Percentiles rank a stretch among this genome's conserved stretches.
Evolutionary conservation across 2,329 filamentous ascomycete species (phyloP).

Genomic region (Tolypocladium tundrense): DNA sequence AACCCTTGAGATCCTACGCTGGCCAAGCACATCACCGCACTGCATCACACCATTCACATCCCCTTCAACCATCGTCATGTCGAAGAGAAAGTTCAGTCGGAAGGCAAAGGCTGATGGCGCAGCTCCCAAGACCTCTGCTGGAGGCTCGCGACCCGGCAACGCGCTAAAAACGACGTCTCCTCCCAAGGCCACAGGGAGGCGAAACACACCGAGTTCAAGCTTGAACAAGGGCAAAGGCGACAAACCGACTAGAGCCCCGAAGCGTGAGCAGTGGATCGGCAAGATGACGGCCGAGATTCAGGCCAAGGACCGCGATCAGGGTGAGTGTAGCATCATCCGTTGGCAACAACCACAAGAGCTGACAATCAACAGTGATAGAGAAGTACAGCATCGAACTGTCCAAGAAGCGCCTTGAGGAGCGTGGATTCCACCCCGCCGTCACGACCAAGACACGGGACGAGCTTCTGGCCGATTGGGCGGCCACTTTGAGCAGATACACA

Average conservation of each 20-base stretch:
- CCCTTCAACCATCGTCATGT: neutral
- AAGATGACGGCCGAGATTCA: neutral
- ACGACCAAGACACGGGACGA: conserved; percentile 3
- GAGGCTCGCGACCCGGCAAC: neutral
- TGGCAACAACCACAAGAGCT: neutral
- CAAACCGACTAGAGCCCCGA: neutral
- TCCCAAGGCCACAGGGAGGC: neutral
- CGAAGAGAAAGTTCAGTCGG: neutral
- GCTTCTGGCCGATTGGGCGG: neutral
- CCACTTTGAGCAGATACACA: neutral
- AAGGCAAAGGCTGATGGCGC: neutral
- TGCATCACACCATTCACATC: neutral
- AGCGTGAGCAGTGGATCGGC: neutral
- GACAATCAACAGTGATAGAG: neutral
- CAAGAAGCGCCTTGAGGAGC: conserved; percentile 2
- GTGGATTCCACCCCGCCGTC: conserved; percentile 10
- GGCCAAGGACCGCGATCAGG: neutral
- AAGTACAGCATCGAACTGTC: conserved; percentile 8
- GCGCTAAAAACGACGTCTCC: neutral
- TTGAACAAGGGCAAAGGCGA: neutral
- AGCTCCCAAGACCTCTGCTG: neutral
- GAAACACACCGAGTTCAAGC: neutral
- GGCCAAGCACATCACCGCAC: neutral
- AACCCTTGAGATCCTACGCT: neutral
- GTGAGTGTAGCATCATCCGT: neutral